Evolutionary conservation across 257 asterid genomes (phyloP), one percentile per base, ranked within the genome.

Genomic region (Solanum piurae): DNA sequence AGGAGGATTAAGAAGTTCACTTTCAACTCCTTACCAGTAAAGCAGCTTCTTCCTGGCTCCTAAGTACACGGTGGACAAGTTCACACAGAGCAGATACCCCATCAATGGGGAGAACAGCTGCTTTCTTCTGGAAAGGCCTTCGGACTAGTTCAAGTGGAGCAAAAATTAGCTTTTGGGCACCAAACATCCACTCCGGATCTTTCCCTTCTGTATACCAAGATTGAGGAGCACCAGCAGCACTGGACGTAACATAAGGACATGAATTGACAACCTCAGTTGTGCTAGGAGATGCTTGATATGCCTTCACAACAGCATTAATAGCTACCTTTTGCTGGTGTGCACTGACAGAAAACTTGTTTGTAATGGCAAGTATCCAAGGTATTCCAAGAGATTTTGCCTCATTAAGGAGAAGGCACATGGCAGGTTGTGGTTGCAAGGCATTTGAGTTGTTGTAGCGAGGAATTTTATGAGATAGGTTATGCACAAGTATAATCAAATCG

Each of bases 281-380:
- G 91, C 92, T 91, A 5, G 96, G 98, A 66, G 97, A 91, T 7
- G 98, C 98, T 88, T 94, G 97, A 91, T 97, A 96, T 86, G 98
- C 98, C 90, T 94, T 94, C 84, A 97, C 72, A 62, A 94, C 98
- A 49, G 94, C 92, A 86, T 91, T 92, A 82, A 97, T 93, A 58
- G 96, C 96, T 69, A 94, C 90, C 91, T 92, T 96, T 87, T 97
- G 99, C 92, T 94, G 98, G 90, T 97, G 98, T 27, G 99, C 99
- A 38, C 99, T 97, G 83, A 97, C 99, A 25, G 99, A 97, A 89
- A 95, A 97, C 86, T 95, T 96, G 94, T 97, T 96, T 64, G 99
- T 97, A 85, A 97, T 90, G 76, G 98, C 98, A 69, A 97, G 99
- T 86, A 95, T 93, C 98, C 99, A 97, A 40, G 99, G 99, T 73